Evolutionary conservation across 2,329 filamentous ascomycete species (phyloP).

Genomic region (Trichoderma endophyticum): DNA sequence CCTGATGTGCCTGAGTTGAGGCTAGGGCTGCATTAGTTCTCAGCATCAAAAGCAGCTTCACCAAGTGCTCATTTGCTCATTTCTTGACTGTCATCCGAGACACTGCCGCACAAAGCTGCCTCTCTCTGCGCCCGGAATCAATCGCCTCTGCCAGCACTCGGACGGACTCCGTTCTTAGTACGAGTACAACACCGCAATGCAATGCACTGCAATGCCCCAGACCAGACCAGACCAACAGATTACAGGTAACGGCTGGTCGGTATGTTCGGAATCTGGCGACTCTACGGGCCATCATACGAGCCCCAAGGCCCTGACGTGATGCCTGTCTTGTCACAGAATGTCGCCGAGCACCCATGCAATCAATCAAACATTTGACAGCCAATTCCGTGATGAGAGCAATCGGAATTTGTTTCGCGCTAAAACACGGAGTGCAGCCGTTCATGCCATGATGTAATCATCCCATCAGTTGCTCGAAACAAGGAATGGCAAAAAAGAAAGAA

Average conservation of each 20-base stretch:
- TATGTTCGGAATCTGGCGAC: background rate
- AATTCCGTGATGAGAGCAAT: background rate
- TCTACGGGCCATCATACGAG: background rate
- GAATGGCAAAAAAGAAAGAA: background rate
- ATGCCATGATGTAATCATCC: conserved; percentile 11
- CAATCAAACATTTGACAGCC: background rate
- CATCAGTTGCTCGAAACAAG: background rate
- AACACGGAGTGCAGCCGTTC: background rate
- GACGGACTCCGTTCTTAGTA: background rate
- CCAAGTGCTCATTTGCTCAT: background rate
- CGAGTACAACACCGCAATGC: background rate
- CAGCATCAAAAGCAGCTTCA: background rate
- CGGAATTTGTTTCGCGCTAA: background rate
- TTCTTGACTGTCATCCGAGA: background rate
- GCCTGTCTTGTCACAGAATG: background rate
- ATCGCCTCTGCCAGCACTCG: background rate
- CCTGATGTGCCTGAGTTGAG: background rate
- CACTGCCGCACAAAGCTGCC: background rate
- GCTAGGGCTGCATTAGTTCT: background rate
- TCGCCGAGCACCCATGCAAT: background rate
- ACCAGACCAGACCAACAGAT: background rate
- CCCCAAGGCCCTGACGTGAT: background rate
- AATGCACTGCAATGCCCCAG: background rate
- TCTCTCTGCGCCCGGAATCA: background rate
- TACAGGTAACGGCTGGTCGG: background rate